Evolutionary conservation across 1,139 yeast species (phyloP).

Genomic region (Blastobotrys apis): DNA sequence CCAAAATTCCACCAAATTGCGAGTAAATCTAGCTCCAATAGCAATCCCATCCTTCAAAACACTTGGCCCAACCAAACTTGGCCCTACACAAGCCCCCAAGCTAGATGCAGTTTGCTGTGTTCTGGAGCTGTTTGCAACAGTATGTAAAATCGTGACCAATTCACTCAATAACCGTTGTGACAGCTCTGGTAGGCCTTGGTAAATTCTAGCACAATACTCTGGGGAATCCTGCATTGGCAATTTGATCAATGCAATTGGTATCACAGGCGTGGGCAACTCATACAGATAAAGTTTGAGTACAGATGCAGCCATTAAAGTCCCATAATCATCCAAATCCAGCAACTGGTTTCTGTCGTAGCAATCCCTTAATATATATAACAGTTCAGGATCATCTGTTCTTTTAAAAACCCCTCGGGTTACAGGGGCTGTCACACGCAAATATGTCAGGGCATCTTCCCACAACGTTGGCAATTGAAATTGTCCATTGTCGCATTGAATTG

Average conservation of each 20-base stretch:
- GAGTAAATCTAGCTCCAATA: conserved; percentile 26
- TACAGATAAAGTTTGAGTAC: conserved; percentile 36
- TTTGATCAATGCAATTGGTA: conserved; percentile 28
- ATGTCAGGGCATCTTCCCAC: conserved; percentile 32
- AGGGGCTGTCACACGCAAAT: conserved; percentile 24
- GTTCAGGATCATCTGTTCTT: conserved; percentile 23
- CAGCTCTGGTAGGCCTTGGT: conserved; percentile 22
- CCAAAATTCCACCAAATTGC: conserved; percentile 33
- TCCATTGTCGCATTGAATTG: conserved; percentile 18
- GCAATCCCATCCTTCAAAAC: conserved; percentile 27
- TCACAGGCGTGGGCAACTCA: conserved; percentile 36
- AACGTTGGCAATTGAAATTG: conserved; percentile 25
- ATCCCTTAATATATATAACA: conserved; percentile 33
- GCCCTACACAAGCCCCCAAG: conserved; percentile 33
- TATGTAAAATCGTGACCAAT: conserved; percentile 22
- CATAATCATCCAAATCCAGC: conserved; percentile 37
- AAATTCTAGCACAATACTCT: conserved; percentile 25
- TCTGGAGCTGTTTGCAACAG: conserved; percentile 16
- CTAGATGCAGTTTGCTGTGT: conserved; percentile 24
- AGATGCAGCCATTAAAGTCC: conserved; percentile 37
- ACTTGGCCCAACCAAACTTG: conserved; percentile 32
- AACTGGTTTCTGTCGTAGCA: conserved; percentile 39
- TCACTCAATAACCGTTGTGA: conserved; percentile 25
- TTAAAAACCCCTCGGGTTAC: conserved; percentile 30
- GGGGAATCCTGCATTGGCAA: conserved; percentile 31